Percentiles rank a stretch among this genome's conserved stretches.
Evolutionary conservation across 164 flowering plant species (phyloP).

Genomic region (Sextonia rubra): DNA sequence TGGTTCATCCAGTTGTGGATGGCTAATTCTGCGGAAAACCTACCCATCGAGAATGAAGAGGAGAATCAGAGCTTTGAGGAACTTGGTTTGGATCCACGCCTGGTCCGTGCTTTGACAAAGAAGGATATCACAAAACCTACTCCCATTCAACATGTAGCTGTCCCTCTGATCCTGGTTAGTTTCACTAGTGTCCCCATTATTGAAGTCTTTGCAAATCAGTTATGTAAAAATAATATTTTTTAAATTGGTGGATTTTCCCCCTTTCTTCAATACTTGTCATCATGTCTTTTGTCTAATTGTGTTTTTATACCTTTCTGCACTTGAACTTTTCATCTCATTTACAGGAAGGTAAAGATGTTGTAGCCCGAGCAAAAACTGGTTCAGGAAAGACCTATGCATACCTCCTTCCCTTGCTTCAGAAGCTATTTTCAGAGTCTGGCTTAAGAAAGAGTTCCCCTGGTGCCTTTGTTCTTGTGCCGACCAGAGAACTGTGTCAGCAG

Average conservation of each 20-base stretch:
- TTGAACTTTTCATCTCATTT: neutral
- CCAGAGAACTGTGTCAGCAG: slow-evolving; percentile 86
- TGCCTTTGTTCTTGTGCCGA: slow-evolving; percentile 77
- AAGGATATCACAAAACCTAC: slow-evolving; percentile 69
- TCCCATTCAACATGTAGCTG: slow-evolving; percentile 68
- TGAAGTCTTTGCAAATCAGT: neutral
- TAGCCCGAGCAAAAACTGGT: slow-evolving; percentile 91
- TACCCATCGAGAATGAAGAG: slow-evolving; percentile 22
- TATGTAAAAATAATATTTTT: too few relatives aligned
- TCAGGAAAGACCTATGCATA: slow-evolving; percentile 97
- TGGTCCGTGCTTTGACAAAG: slow-evolving; percentile 66
- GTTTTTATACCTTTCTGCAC: neutral
- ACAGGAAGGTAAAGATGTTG: slow-evolving; percentile 93
- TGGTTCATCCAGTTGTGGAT: neutral
- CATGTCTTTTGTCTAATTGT: neutral
- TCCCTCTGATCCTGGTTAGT: slow-evolving; percentile 72
- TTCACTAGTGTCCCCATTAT: neutral
- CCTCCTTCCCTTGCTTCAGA: slow-evolving; percentile 88
- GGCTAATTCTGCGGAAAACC: slow-evolving; percentile 8
- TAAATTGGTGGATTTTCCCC: too few relatives aligned
- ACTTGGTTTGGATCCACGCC: slow-evolving; percentile 75
- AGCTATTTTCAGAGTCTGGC: slow-evolving; percentile 48
- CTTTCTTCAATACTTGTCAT: neutral
- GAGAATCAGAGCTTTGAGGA: slow-evolving; percentile 62
- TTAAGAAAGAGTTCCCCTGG: slow-evolving; percentile 50